These are phyloP conservation scores for Psilocybe sp. DNA, from an alignment of 768 basidiomycete species.

Conservation along the genomic window DNA sequence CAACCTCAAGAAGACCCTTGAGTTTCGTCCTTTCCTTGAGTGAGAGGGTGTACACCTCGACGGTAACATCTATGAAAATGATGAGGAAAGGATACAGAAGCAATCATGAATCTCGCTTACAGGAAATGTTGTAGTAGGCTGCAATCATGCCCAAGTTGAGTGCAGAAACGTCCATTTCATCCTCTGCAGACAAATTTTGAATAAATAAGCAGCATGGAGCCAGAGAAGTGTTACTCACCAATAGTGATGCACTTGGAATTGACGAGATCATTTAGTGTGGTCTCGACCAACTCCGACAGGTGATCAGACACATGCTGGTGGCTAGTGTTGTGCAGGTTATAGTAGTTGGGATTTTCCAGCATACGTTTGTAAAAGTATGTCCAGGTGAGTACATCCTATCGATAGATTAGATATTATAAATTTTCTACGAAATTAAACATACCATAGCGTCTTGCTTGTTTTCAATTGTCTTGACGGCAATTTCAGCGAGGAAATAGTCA, in stretches of 20 bases:
- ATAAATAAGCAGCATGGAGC: not conserved
- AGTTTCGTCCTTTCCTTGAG: slow-evolving; percentile 96
- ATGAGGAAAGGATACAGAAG: not conserved
- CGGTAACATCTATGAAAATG: slow-evolving; percentile 72
- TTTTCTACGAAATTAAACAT: slow-evolving; percentile 10
- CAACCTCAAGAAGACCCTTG: slow-evolving; percentile 94
- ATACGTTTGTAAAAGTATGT: slow-evolving; percentile 97
- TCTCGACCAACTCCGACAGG: slow-evolving; percentile 94
- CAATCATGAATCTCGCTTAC: slow-evolving; percentile 37
- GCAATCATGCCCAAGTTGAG: slow-evolving; percentile 99
- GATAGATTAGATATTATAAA: slow-evolving; percentile 1
- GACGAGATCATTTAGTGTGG: slow-evolving; percentile 84
- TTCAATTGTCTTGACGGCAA: slow-evolving; percentile 97
- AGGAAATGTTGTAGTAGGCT: slow-evolving; percentile 92
- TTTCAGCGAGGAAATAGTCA: slow-evolving; percentile 97
- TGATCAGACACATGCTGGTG: slow-evolving; percentile 96
- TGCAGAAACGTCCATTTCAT: slow-evolving; percentile 89
- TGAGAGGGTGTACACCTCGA: slow-evolving; percentile 95
- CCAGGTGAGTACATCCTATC: slow-evolving; percentile 94
- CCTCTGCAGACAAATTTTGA: slow-evolving; percentile 46
- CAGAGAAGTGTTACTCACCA: slow-evolving; percentile 40
- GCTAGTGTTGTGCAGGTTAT: slow-evolving; percentile 91
- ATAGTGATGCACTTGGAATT: slow-evolving; percentile 95
- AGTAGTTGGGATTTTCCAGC: slow-evolving; percentile 96
- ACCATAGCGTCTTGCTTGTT: slow-evolving; percentile 98